Percentiles rank a stretch among this genome's conserved stretches.
These are phyloP conservation scores for Penicillium turbatum DNA, from an alignment of 495 filamentous ascomycete genomes.

Conservation along the genomic window DNA sequence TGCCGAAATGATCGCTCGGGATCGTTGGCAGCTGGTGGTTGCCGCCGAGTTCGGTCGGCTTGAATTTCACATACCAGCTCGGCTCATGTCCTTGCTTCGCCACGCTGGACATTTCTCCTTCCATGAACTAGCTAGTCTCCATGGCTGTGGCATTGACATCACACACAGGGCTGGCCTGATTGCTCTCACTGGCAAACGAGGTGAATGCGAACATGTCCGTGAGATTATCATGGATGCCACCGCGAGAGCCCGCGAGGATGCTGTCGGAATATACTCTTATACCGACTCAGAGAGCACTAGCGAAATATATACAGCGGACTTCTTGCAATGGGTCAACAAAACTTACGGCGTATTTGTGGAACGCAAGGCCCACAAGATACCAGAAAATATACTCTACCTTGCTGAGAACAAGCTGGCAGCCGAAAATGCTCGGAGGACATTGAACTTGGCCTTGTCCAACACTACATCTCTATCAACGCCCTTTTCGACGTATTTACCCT, in stretches of 20 bases:
- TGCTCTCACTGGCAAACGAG: conserved; percentile 37
- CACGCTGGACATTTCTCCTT: conserved; percentile 38
- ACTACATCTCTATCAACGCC: conserved; percentile 16
- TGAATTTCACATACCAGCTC: conserved; percentile 33
- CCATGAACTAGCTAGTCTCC: conserved; percentile 38
- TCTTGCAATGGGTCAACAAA: conserved; percentile 34
- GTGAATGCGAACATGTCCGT: conserved; percentile 34
- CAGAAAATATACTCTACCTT: conserved; percentile 31
- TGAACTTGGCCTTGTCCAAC: conserved; percentile 32
- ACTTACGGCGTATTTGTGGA: conserved; percentile 32
- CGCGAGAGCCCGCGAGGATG: conserved; percentile 30
- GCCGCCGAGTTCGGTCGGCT: conserved; percentile 39
- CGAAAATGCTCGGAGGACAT: conserved; percentile 33
- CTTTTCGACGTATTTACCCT: conserved; percentile 38
- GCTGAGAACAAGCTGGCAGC: conserved; percentile 32
- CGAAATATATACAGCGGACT: conserved; percentile 17
- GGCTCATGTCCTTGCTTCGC: conserved; percentile 25
- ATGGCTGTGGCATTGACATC: conserved; percentile 41
- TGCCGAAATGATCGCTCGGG: conserved; percentile 38
- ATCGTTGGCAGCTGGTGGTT: conserved; percentile 41
- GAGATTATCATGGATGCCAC: conserved; percentile 41
- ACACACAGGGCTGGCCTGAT: conserved; percentile 33
- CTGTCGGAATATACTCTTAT: conserved; percentile 20
- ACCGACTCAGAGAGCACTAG: conserved; percentile 1
- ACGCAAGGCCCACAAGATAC: conserved; percentile 8